These are phyloP conservation scores for Daldinia vernicosa DNA, from an alignment of 495 filamentous ascomycete species.

Conservation along the genomic window DNA sequence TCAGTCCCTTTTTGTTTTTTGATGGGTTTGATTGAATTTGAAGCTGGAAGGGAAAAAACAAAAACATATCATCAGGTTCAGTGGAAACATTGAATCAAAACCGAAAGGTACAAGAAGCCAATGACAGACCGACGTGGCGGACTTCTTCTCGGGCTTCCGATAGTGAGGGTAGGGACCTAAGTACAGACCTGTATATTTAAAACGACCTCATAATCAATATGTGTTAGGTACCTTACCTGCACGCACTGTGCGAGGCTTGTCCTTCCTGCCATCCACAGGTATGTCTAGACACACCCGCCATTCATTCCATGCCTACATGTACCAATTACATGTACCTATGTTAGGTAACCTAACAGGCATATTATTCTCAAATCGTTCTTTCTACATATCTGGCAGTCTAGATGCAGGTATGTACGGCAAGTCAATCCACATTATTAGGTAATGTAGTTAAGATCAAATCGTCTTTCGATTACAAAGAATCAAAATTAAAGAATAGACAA, in stretches of 20 bases:
- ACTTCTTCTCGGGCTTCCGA: conserved; percentile 35
- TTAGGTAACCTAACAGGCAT: not conserved
- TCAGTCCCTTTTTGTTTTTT: conserved; percentile 12
- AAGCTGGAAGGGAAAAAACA: conserved; percentile 15
- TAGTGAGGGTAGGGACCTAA: conserved; percentile 8
- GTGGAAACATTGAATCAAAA: conserved; percentile 16
- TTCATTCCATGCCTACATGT: not conserved
- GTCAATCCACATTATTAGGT: too few species aligned
- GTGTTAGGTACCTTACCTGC: conserved; percentile 8
- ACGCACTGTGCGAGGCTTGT: conserved; percentile 25
- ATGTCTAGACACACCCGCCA: not conserved
- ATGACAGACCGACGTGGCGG: conserved; percentile 17
- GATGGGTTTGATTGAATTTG: conserved; percentile 18
- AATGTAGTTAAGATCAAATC: too few species aligned
- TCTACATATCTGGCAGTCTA: too few species aligned
- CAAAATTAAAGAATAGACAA: too few species aligned
- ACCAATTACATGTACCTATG: conserved; percentile 3
- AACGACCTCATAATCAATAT: conserved; percentile 28
- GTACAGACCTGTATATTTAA: conserved; percentile 19
- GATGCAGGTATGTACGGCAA: too few species aligned
- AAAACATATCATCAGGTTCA: conserved; percentile 26
- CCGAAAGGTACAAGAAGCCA: conserved; percentile 16
- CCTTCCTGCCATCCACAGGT: conserved; percentile 11
- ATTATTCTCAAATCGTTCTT: not conserved
- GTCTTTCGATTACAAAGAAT: too few species aligned